Evolutionary conservation across 1,284 basidiomycete species (phyloP).

Genomic region (Kwoniella shivajii): DNA sequence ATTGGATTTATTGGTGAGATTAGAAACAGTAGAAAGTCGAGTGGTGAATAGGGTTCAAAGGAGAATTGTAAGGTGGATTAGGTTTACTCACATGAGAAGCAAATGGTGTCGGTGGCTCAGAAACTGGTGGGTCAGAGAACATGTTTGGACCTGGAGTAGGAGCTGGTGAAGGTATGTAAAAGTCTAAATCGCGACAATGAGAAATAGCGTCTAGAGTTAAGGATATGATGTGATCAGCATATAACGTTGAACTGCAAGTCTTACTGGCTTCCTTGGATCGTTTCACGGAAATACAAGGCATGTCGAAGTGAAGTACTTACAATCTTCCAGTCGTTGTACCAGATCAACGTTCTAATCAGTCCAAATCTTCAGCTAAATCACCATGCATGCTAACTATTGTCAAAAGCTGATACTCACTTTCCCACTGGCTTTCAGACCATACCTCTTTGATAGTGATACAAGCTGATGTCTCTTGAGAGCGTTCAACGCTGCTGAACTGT

Average conservation of each 20-base stretch:
- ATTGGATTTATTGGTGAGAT: background rate
- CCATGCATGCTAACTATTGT: background rate
- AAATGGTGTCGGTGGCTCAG: conserved; percentile 12
- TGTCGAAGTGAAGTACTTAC: too few species aligned
- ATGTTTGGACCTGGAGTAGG: conserved; percentile 20
- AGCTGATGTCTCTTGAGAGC: conserved; percentile 52
- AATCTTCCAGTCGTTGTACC: conserved; percentile 43
- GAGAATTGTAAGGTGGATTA: background rate
- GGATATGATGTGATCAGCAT: background rate
- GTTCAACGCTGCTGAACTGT: conserved; percentile 45
- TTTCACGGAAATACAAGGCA: too few species aligned
- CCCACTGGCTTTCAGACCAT: conserved; percentile 49
- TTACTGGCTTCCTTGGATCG: too few species aligned
- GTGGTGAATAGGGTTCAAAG: background rate
- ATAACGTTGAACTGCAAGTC: too few species aligned
- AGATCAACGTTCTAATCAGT: conserved; percentile 42
- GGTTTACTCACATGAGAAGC: background rate
- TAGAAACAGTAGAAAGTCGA: too few species aligned
- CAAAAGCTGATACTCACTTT: conserved; percentile 37
- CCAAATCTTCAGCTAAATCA: background rate
- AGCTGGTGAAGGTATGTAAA: conserved; percentile 25
- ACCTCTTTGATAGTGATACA: conserved; percentile 48
- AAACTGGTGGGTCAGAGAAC: conserved; percentile 2
- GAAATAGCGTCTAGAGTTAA: conserved; percentile 23
- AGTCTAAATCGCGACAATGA: conserved; percentile 14